A percentile compares a stretch with the other conserved stretches of the same genome.
Conservation (phyloP, 2,329 filamentous ascomycete species). For the Phaeosphaeria sp. region DNA sequence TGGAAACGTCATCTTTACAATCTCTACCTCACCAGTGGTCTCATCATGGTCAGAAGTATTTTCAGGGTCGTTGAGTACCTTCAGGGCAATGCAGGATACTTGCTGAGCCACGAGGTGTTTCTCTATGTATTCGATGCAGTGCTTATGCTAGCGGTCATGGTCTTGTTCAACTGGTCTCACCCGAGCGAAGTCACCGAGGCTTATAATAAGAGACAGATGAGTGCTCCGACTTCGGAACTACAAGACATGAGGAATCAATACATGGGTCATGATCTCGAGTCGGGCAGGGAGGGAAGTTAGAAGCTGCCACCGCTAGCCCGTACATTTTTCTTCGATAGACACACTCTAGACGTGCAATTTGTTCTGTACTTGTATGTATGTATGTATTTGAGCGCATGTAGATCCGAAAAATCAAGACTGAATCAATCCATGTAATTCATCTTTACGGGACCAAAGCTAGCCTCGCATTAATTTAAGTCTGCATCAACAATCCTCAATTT, state of each 20-base stretch:
- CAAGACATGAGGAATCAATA: background rate
- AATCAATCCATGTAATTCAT: too few relatives aligned
- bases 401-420: too few relatives aligned
- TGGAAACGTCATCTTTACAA: slow-evolving; percentile 48
- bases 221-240: background rate
- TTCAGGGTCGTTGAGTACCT: slow-evolving; percentile 59
- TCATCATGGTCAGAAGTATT: slow-evolving; percentile 59
- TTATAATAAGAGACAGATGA: slow-evolving; percentile 13
- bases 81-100: slow-evolving; percentile 52
- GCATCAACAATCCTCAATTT: too few relatives aligned
- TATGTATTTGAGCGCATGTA: too few relatives aligned
- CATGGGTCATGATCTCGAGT: background rate
- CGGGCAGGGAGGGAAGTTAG: background rate
- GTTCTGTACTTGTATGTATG: background rate
- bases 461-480: too few relatives aligned
- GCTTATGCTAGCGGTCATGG: slow-evolving; percentile 53
- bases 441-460: too few relatives aligned
- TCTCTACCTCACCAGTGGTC: slow-evolving; percentile 52
- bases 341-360: background rate
- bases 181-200: slow-evolving; percentile 38
- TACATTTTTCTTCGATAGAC: background rate
- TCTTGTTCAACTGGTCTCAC: slow-evolving; percentile 47
- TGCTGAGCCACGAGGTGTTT: slow-evolving; percentile 52
- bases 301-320: background rate
- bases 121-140: slow-evolving; percentile 55